A percentile compares a stretch with the other conserved stretches of the same genome.
These are phyloP conservation scores for Aspergillus jensenii DNA, from an alignment of 2,329 filamentous ascomycete species.

Conservation along the genomic window DNA sequence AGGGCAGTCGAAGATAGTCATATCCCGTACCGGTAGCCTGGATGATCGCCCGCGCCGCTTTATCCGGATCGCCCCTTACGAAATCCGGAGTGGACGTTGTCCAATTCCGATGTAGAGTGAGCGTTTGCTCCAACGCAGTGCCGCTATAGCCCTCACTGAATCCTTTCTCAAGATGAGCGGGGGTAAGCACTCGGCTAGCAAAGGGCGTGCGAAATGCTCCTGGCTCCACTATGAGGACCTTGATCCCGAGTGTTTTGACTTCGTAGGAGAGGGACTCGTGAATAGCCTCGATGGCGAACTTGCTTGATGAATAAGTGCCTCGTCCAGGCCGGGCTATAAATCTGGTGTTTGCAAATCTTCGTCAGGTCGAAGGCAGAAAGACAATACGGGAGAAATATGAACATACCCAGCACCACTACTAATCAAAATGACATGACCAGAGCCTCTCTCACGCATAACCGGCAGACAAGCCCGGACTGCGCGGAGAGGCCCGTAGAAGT, in stretches of 20 bases:
- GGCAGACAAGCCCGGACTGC: constrained; percentile 3
- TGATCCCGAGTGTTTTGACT: constrained; percentile 1
- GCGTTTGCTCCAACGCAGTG: constrained; percentile 2
- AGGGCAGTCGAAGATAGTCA: not conserved
- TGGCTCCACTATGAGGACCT: constrained; percentile 5
- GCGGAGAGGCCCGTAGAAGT: constrained; percentile 13
- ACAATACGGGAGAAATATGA: not conserved
- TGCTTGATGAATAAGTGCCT: constrained; percentile 4
- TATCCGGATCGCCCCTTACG: not conserved
- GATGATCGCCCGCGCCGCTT: not conserved
- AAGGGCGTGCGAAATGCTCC: constrained; percentile 10
- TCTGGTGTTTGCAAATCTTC: not conserved
- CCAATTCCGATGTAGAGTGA: not conserved
- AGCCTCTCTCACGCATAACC: not conserved
- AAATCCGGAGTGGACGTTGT: not conserved
- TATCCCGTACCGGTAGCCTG: not conserved
- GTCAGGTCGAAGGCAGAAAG: not conserved
- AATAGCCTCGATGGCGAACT: constrained; percentile 9
- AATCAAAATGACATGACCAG: constrained; percentile 5
- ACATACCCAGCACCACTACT: constrained; percentile 12
- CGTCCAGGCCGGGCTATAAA: constrained; percentile 7
- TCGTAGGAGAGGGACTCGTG: constrained; percentile 12
- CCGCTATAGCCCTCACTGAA: constrained; percentile 5
- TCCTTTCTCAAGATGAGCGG: not conserved
- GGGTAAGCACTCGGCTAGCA: not conserved